Evolutionary conservation across 1,284 basidiomycete genomes (phyloP), one percentile per base, ranked within the genome.

Genomic region (Puccinia triticina): DNA sequence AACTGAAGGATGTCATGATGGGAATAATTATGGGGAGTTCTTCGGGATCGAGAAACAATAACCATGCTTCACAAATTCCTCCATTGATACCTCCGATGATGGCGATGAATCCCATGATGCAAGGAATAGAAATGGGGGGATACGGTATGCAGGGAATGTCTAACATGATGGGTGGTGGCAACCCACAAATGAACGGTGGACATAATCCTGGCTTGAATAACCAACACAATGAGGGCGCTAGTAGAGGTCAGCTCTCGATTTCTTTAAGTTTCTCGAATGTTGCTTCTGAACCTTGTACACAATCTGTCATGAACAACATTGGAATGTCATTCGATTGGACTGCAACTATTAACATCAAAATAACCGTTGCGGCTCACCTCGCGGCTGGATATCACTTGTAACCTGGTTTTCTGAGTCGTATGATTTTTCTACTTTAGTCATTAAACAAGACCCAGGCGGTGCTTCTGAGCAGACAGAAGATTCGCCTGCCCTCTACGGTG

Each of bases 101-200:
- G 80, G 71, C 59, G 21, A 75, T 82, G 72, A 76, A 75, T 64
- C 73, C 80, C 21, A 82, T 82, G 73, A 75, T 82, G 80, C 80
- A 75, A 40, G 71, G 72, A 14, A 66, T 82, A 43, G 80, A 82
- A n/a, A 75, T 82, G 71, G 61, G 73, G 32, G 80, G 59, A 40
- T 82, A 61, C 55, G 80, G 59, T 12, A 82, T 82, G 80, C 78
- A 81, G 78, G 78, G 78, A 74, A 81, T 81, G 78, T 34, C 53
- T 32, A 61, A 59, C 43, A 81, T 81, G 71, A 73, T 81, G 61
- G 77, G n/a, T 48, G 66, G 66, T 8, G 57, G 71, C 16, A 81
- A 81, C 59, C 50, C 67, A 23, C 78, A 48, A 14, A 81, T 81
- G 78, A 81, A 81, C 69, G 78, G 78, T 34, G 69, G 67, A 46